Evolutionary conservation across 2,329 filamentous ascomycete genomes (phyloP).

Genomic region (Botryotinia calthae): DNA sequence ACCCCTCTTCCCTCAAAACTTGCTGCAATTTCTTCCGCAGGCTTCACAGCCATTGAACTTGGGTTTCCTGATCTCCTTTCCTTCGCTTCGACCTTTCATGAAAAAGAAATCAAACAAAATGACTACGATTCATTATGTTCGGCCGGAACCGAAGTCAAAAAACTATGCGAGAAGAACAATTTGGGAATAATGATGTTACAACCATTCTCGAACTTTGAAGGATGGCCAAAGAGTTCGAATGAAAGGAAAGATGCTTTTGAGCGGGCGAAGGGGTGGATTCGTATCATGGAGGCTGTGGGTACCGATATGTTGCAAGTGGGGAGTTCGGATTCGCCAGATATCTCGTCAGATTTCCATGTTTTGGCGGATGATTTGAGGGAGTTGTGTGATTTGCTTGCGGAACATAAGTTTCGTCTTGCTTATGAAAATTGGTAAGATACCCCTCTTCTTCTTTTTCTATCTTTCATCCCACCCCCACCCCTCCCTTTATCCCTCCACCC

Average conservation of each 20-base stretch:
- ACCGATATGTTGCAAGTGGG: constrained; percentile 67
- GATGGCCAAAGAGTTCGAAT: constrained; percentile 59
- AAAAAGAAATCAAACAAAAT: constrained; percentile 51
- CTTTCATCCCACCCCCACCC: background rate
- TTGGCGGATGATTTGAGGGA: constrained; percentile 60
- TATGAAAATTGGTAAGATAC: constrained; percentile 65
- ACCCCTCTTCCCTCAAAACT: constrained; percentile 60
- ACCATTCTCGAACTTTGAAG: constrained; percentile 75
- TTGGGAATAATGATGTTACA: constrained; percentile 70
- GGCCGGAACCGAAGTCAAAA: constrained; percentile 54
- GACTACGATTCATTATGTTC: constrained; percentile 58
- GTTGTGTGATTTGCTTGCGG: constrained; percentile 61
- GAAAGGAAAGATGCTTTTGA: constrained; percentile 62
- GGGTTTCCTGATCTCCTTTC: constrained; percentile 69
- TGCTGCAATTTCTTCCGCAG: constrained; percentile 59
- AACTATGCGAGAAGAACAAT: constrained; percentile 51
- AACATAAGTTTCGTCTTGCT: constrained; percentile 58
- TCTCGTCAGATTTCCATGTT: constrained; percentile 37
- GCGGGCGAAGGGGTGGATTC: constrained; percentile 64
- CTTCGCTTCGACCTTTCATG: constrained; percentile 55
- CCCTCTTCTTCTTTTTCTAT: background rate
- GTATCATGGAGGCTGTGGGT: constrained; percentile 66
- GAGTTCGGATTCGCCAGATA: constrained; percentile 10
- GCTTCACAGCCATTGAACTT: constrained; percentile 69
- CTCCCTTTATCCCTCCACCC: background rate